A percentile compares a stretch with the other conserved stretches of the same genome.
phyloP scores from a whole-genome alignment of 129 eudicot genomes.

The Escallonia rubra region DNA sequence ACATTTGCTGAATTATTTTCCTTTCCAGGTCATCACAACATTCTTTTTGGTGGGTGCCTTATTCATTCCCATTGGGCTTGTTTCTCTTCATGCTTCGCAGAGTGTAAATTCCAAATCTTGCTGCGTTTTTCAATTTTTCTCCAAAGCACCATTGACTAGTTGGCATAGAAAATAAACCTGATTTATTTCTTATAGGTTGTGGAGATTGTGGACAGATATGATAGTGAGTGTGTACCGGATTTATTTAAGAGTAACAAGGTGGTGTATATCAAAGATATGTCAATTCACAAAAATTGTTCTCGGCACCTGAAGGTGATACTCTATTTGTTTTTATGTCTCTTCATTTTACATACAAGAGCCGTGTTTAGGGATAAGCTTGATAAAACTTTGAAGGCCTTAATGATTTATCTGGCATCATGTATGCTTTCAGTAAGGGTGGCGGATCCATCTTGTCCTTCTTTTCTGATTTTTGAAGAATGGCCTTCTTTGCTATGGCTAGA shows the following conservation, averaged over 20 bases:
- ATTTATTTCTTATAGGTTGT: constrained; percentile 41
- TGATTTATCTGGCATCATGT: background rate
- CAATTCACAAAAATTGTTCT: constrained; percentile 60
- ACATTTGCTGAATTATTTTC: constrained; percentile 3
- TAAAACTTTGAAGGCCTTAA: too few relatives aligned
- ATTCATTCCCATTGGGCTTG: constrained; percentile 70
- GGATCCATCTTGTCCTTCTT: background rate
- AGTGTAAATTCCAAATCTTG: constrained; percentile 36
- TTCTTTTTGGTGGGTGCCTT: constrained; percentile 54
- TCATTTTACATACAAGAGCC: too few relatives aligned
- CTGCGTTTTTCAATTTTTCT: background rate
- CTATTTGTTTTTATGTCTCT: background rate
- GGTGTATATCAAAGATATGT: constrained; percentile 55
- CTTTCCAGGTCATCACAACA: constrained; percentile 63
- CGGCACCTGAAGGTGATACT: constrained; percentile 52
- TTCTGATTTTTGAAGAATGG: background rate
- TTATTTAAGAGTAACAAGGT: constrained; percentile 45
- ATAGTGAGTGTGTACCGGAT: constrained; percentile 65
- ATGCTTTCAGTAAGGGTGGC: background rate
- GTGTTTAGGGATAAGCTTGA: too few relatives aligned
- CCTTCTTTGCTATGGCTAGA: background rate
- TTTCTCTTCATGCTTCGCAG: constrained; percentile 63
- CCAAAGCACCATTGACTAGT: background rate
- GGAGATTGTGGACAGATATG: constrained; percentile 74
- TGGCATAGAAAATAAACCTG: background rate